Percentiles rank a stretch among this genome's conserved stretches.
Conservation (phyloP, 176 grass and related monocot genomes). For the Eragrostis curvula region DNA sequence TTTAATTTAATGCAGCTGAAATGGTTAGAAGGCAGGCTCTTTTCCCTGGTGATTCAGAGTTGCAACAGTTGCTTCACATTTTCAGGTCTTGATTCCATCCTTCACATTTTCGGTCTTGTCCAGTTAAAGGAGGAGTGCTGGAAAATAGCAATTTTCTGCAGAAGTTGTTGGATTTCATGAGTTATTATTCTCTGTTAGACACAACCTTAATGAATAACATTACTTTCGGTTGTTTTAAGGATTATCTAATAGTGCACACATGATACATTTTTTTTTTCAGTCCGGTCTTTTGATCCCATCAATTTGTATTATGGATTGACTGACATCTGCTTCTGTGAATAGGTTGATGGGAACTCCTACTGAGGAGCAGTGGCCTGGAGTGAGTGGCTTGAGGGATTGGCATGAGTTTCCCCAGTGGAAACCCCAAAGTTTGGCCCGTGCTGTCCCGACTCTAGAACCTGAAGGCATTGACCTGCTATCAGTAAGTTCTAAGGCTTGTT, state of each 20-base stretch:
- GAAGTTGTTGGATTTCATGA: conserved; percentile 1
- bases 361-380: conserved; percentile 91
- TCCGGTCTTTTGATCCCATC: not conserved
- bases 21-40: conserved; percentile 86
- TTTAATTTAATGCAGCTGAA: conserved; percentile 76
- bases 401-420: conserved; percentile 91
- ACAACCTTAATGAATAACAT: not conserved
- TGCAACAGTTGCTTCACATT: conserved; percentile 97
- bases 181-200: not conserved
- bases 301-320: conserved; percentile 13
- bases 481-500: conserved; percentile 48
- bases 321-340: conserved; percentile 11
- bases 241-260: not conserved
- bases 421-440: conserved; percentile 61
- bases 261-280: not conserved
- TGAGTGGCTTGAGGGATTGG: conserved; percentile 78
- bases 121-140: not conserved
- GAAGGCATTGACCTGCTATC: conserved; percentile 78
- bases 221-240: conserved; percentile 3
- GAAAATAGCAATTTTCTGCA: not conserved
- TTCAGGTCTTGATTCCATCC: conserved; percentile 60
- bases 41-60: conserved; percentile 89
- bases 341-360: conserved; percentile 90
- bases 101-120: not conserved
- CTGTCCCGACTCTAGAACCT: conserved; percentile 69